Conservation (phyloP, 257 asterid species). For the Ehretia macrophylla region DNA sequence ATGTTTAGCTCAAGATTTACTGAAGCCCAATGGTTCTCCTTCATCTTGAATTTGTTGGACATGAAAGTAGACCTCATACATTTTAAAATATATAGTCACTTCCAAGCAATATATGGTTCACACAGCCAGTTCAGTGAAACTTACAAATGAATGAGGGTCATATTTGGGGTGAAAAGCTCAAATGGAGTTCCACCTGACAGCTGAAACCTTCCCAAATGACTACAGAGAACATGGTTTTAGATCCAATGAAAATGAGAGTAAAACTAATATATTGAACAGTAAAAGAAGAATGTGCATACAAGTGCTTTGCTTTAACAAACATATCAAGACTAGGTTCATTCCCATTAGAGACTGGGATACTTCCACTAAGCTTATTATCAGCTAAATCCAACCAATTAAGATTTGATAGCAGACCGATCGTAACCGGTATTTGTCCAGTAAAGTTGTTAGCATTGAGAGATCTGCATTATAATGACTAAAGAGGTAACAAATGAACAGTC, state of each 20-base stretch:
- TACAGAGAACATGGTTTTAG: conserved; percentile 24
- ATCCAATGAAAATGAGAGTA: not conserved
- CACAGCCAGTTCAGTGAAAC: conserved; percentile 18
- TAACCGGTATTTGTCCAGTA: conserved; percentile 63
- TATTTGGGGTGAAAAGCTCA: conserved; percentile 48
- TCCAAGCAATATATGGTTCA: no score
- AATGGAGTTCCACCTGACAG: conserved; percentile 70
- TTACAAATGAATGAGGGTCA: conserved; percentile 76
- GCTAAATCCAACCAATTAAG: conserved; percentile 86
- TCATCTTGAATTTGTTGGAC: no score
- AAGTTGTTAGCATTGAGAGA: conserved; percentile 68
- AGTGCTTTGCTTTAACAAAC: conserved; percentile 68
- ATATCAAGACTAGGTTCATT: conserved; percentile 74
- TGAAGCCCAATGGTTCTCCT: no score
- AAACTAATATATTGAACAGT: not conserved
- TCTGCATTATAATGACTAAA: conserved; percentile 53
- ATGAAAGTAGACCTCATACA: no score
- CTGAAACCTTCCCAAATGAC: conserved; percentile 78
- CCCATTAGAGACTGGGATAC: conserved; percentile 69
- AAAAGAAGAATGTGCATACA: conserved; percentile 49
- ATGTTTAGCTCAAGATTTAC: no score
- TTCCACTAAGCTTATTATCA: conserved; percentile 66
- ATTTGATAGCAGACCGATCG: conserved; percentile 45
- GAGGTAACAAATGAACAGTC: not conserved
- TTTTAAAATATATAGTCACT: no score